Evolutionary conservation across 208 protist species (phyloP).

Genomic region (Leishmania mexicana): DNA sequence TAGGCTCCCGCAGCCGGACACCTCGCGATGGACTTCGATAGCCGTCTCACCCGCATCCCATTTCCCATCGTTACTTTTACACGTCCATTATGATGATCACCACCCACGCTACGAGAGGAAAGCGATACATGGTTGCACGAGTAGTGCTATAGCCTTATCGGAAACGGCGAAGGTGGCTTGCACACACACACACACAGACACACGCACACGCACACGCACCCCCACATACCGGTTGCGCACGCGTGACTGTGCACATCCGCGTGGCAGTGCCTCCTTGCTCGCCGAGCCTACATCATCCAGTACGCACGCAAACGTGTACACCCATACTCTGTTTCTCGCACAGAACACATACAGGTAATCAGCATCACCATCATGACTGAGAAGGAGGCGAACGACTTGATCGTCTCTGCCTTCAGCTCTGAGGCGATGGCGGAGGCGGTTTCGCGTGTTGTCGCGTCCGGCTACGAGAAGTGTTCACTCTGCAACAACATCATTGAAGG

Average conservation of each 20-base stretch:
- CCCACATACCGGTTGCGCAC: neutral
- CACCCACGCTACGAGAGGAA: neutral
- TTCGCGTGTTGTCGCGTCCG: neutral
- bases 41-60: neutral
- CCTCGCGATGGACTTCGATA: neutral
- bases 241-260: neutral
- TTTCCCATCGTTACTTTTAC: neutral
- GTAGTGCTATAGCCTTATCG: neutral
- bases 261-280: neutral
- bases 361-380: neutral
- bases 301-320: neutral
- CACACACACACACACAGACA: neutral
- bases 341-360: neutral
- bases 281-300: neutral
- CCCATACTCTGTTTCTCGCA: neutral
- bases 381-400: neutral
- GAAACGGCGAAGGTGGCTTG: neutral
- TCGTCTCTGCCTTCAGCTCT: neutral
- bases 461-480: constrained; percentile 40
- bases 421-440: neutral
- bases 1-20: neutral
- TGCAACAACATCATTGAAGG: constrained; percentile 47
- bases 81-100: neutral
- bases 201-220: neutral
- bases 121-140: neutral